Conservation (phyloP, 2,329 filamentous ascomycete species). For the Lachnellula subtilissima region DNA sequence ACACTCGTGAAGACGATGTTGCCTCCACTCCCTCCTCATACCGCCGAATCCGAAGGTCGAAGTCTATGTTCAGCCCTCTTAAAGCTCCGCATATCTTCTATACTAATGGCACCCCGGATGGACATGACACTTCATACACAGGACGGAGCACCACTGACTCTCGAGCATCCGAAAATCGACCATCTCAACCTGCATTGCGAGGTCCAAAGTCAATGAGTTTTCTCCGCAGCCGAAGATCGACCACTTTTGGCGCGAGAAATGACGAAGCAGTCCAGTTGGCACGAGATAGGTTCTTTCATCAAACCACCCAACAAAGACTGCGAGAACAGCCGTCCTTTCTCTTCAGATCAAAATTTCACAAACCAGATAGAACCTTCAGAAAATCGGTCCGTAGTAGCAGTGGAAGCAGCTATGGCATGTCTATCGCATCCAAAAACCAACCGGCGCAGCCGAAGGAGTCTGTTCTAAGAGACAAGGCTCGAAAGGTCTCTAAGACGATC, state of each 20-base stretch:
- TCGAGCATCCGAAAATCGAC: conserved; percentile 20
- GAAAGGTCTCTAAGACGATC: conserved; percentile 58
- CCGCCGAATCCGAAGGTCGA: conserved; percentile 48
- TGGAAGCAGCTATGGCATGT: conserved; percentile 32
- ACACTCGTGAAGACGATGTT: conserved; percentile 44
- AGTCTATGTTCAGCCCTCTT: conserved; percentile 45
- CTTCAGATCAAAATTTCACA: conserved; percentile 36
- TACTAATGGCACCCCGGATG: conserved; percentile 26
- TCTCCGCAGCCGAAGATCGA: conserved; percentile 33
- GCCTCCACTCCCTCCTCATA: conserved; percentile 45
- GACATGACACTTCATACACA: conserved; percentile 9
- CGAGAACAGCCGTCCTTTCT: conserved; percentile 42
- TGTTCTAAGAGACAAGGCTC: conserved; percentile 46
- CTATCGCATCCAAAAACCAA: conserved; percentile 27
- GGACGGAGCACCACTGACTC: conserved; percentile 10
- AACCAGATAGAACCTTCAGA: conserved; percentile 35
- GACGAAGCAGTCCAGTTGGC: conserved; percentile 36
- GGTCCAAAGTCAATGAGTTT: conserved; percentile 54
- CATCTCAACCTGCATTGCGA: conserved; percentile 33
- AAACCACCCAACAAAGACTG: conserved; percentile 33
- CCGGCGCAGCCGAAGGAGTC: conserved; percentile 26
- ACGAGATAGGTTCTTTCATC: conserved; percentile 34
- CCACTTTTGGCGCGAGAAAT: conserved; percentile 26
- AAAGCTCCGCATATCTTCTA: conserved; percentile 26
- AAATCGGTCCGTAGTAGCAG: conserved; percentile 48